These are phyloP conservation scores for Arctostaphylos glauca DNA, from an alignment of 148 eudicot species.

Conservation along the genomic window DNA sequence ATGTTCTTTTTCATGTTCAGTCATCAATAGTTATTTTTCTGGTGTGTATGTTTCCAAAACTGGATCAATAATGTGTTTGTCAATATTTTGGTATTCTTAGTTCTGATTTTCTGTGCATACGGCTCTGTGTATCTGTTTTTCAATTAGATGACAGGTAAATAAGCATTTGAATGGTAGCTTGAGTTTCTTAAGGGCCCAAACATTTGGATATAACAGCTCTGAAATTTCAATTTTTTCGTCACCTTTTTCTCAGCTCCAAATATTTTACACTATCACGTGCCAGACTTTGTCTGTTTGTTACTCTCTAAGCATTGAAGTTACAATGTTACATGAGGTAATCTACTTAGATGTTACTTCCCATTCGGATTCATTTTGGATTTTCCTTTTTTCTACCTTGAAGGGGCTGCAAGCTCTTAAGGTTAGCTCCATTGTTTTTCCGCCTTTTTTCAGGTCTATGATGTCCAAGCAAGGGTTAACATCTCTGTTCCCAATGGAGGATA, in stretches of 20 bases:
- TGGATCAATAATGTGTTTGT: not conserved
- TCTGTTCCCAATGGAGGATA: conserved; percentile 87
- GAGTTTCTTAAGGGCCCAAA: not conserved
- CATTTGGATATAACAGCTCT: not conserved
- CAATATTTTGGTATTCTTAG: not conserved
- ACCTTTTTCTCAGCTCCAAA: not conserved
- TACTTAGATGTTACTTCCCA: not conserved
- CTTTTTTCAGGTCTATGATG: conserved; percentile 59
- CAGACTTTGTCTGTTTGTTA: not conserved
- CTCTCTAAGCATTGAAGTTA: not conserved
- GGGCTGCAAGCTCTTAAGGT: not conserved
- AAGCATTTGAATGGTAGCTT: not conserved
- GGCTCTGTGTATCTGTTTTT: not conserved
- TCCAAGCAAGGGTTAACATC: conserved; percentile 67
- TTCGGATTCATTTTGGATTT: conserved; percentile 8
- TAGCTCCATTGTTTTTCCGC: not conserved
- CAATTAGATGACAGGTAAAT: not conserved
- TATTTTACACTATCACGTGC: not conserved
- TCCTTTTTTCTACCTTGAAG: not conserved
- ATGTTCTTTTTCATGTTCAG: not conserved
- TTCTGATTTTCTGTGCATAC: not conserved
- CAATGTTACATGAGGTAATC: not conserved
- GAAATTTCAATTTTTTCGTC: not conserved
- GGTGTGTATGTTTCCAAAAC: not conserved
- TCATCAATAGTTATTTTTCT: not conserved